Base-by-base conservation (phyloP, 2,329 filamentous ascomycete genomes). In the Fusarium albosuccineum region DNA sequence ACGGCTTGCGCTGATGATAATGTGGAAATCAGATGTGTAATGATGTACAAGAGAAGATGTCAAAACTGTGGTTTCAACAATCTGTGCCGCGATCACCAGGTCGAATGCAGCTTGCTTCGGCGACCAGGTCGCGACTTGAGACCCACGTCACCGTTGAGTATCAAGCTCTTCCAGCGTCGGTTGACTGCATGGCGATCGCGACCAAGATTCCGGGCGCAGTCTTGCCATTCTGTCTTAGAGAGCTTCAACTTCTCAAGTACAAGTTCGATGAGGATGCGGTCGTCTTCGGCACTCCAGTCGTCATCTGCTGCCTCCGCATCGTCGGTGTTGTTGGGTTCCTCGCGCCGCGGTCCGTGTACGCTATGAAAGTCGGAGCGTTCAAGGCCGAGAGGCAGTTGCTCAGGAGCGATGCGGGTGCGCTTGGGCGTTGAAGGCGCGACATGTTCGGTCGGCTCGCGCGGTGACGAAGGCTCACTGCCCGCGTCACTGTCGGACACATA, bases 161-260 rank as follows among this genome's bases (percentile, higher is more conserved):
- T 83, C 36, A 91, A 78, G 57, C 84, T 89, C 80, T 86, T 88
- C 89, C 89, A 91, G 70, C 89, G 80, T 51, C 84, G 80, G 41
- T 84, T 85, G 45, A 90, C 80, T 61, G 82, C 86, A 60, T 82
- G 80, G 52, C 86, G 81, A 76, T 90, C 87, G 70, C 85, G 87
- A 64, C 89, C 88, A 8, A 91, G 80, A 67, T 82, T 88, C 61
- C 87, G 82, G 42, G 88, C 89, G 75, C 88, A 91, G 73, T 91
- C 88, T 61, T 89, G 86, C 89, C 88, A 91, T 60, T 91, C 88
- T 51, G 83, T 82, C 77, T 87, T 89, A 69, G 84, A 85, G 22
- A 91, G 81, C 77, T 86, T 86, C 57, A 91, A 81, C 79, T 91
- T 91, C 74, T 89, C 87, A 6, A 91, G 80, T 39, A 91, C 87